Conservation (phyloP, 2,329 filamentous ascomycete species). For the Drechslera avenae region DNA sequence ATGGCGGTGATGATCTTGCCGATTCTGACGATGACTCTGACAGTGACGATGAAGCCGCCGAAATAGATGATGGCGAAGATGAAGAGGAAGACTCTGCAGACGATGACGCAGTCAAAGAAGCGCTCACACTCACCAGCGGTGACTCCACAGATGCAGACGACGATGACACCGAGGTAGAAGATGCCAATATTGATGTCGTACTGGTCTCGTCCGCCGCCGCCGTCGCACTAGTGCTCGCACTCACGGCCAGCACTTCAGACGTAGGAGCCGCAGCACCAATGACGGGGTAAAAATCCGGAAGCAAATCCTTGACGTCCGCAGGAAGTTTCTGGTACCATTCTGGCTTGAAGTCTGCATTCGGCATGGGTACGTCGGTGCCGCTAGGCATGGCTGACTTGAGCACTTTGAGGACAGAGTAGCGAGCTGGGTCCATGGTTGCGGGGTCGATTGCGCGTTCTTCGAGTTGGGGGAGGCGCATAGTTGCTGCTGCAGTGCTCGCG, state of each 20-base stretch:
- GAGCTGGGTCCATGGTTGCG: conserved; percentile 19
- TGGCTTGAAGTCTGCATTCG: conserved; percentile 12
- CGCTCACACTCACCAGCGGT: background rate
- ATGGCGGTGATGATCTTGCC: too few species aligned
- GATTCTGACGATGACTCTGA: too few species aligned
- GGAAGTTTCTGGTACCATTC: conserved; percentile 24
- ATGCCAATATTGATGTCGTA: too few species aligned
- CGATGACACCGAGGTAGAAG: background rate
- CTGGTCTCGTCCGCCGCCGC: background rate
- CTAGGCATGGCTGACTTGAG: conserved; percentile 22
- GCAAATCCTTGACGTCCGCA: conserved; percentile 16
- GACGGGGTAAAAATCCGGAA: conserved; percentile 19
- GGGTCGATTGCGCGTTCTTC: conserved; percentile 17
- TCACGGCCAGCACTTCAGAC: background rate
- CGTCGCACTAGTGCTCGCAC: background rate
- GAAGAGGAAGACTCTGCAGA: background rate
- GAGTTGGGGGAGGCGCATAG: background rate
- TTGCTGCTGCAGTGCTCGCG: conserved; percentile 1
- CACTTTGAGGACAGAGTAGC: conserved; percentile 21
- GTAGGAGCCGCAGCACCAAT: background rate
- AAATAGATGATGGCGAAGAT: background rate
- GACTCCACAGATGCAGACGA: background rate
- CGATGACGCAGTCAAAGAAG: background rate
- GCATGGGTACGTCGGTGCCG: conserved; percentile 4
- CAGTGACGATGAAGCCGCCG: background rate